These are phyloP conservation scores for Vitis cinerea DNA, from an alignment of 164 flowering plant genomes.

Conservation along the genomic window DNA sequence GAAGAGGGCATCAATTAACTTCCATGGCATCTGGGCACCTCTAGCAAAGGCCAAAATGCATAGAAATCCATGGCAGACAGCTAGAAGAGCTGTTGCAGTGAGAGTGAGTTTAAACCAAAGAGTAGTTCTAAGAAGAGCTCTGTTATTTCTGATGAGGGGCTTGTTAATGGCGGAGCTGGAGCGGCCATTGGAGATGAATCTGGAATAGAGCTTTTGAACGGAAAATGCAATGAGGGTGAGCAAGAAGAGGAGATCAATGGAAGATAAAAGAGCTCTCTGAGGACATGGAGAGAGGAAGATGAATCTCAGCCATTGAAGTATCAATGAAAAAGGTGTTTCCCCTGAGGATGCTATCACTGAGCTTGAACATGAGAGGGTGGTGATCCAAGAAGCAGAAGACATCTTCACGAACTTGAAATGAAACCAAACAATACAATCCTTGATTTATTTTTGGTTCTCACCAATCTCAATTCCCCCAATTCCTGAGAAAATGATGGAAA, in stretches of 20 bases:
- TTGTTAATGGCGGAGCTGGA: slow-evolving; percentile 28
- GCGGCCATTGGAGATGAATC: slow-evolving; percentile 21
- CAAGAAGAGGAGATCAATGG: slow-evolving; percentile 54
- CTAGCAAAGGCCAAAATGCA: slow-evolving; percentile 42
- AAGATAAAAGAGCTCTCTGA: slow-evolving; percentile 58
- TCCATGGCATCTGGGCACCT: slow-evolving; percentile 37
- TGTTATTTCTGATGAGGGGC: slow-evolving; percentile 32
- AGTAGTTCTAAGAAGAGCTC: slow-evolving; percentile 24
- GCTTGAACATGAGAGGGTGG: slow-evolving; percentile 45
- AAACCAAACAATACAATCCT: not conserved
- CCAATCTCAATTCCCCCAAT: not conserved
- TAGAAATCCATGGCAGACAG: slow-evolving; percentile 33
- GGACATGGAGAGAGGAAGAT: slow-evolving; percentile 84
- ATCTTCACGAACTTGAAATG: slow-evolving; percentile 12
- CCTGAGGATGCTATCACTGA: slow-evolving; percentile 19
- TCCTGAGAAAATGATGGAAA: slow-evolving; percentile 1
- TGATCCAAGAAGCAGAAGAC: slow-evolving; percentile 43
- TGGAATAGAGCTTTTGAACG: slow-evolving; percentile 43
- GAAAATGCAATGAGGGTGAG: slow-evolving; percentile 40
- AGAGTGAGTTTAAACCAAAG: slow-evolving; percentile 59
- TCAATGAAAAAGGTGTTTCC: slow-evolving; percentile 16
- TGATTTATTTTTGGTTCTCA: not conserved
- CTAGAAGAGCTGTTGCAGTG: slow-evolving; percentile 39
- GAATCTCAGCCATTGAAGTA: slow-evolving; percentile 68
- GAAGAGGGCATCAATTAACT: slow-evolving; percentile 46